A percentile compares a stretch with the other conserved stretches of the same genome.
Conservation (phyloP, 495 filamentous ascomycete genomes). For the Daldinia bambusicola region DNA sequence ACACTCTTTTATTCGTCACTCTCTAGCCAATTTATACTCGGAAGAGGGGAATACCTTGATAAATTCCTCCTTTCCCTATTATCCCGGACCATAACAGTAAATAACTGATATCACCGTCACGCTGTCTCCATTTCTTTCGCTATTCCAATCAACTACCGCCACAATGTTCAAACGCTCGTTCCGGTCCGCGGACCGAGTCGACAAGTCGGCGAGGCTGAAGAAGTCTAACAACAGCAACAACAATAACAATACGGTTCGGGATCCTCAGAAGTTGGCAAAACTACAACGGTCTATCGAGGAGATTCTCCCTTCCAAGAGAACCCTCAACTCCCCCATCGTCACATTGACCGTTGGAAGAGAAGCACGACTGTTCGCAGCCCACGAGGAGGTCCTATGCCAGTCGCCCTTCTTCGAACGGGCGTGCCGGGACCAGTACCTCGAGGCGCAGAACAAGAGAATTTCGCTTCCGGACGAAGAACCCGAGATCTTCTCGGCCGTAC, state of each 20-base stretch:
- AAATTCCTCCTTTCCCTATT: slow-evolving; percentile 44
- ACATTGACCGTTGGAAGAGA: slow-evolving; percentile 83
- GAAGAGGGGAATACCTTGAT: slow-evolving; percentile 27
- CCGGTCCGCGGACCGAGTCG: slow-evolving; percentile 75
- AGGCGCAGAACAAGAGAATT: slow-evolving; percentile 72
- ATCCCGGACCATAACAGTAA: slow-evolving; percentile 36
- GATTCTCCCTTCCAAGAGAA: slow-evolving; percentile 57
- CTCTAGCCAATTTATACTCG: slow-evolving; percentile 51
- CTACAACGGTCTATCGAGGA: slow-evolving; percentile 66
- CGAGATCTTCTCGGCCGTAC: slow-evolving; percentile 87
- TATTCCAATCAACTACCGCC: slow-evolving; percentile 48
- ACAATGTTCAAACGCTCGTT: slow-evolving; percentile 89
- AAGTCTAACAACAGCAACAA: slow-evolving; percentile 55
- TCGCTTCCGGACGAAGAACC: slow-evolving; percentile 85
- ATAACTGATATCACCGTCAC: slow-evolving; percentile 30
- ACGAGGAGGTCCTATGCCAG: slow-evolving; percentile 84
- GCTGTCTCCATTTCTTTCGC: slow-evolving; percentile 49
- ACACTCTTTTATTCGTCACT: slow-evolving; percentile 59
- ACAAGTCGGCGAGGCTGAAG: slow-evolving; percentile 82
- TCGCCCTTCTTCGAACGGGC: slow-evolving; percentile 81
- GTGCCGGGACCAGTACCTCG: slow-evolving; percentile 70
- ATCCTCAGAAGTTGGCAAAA: slow-evolving; percentile 76
- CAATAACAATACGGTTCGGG: slow-evolving; percentile 65
- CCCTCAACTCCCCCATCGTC: slow-evolving; percentile 75
- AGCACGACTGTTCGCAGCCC: slow-evolving; percentile 87